Base-by-base conservation (phyloP, 2,329 filamentous ascomycete genomes). In the Pseudogymnoascus sp. region DNA sequence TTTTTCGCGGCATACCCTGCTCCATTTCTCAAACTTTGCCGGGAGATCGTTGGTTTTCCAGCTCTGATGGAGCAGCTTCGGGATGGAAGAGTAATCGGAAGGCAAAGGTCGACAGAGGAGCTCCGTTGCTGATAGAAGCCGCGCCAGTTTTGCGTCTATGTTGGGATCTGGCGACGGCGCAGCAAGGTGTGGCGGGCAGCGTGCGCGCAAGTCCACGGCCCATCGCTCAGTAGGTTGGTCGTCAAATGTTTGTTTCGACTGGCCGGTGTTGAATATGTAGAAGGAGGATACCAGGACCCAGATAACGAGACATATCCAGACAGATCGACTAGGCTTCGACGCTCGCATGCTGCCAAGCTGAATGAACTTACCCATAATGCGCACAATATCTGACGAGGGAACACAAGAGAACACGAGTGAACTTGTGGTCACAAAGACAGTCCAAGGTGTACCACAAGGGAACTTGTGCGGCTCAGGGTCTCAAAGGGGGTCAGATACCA, bases 1-100 rank as follows among this genome's bases (percentile, higher is more conserved):
- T 50, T 67, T 65, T 43, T 63, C 38, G 12, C 73, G 68, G 61
- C 74, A 75, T 3, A 65, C 67, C n/a, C 64, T 62, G 63, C 73
- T 75, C 74, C 74, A 75, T 43, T 65, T 53, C 33, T 72, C n/a
- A 2, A 53, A 53, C 14, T 53, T 53, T 6, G n/a, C 4, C 4
- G n/a, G 46, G 8, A 33, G 26, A 4, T 53, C 46, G 24, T 31
- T 16, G 8, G 26, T 53, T 12, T 53, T 33, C 46, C 46, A 53
- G 46, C 46, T 53, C 46, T 53, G 26, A 1, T 53, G 46, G 6
- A 31, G n/a, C n/a, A 53, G 26, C 26, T 33, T 53, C n/a, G 46
- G 46, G 46, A 53, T 2, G 3, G 26, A 16, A 11, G 26, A 53
- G 2, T 2, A 1, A 5, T 53, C 26, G 2, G n/a, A 16, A 33